These are phyloP conservation scores for Exophiala xenobiotica DNA, from an alignment of 2,329 filamentous ascomycete genomes.

Conservation along the genomic window DNA sequence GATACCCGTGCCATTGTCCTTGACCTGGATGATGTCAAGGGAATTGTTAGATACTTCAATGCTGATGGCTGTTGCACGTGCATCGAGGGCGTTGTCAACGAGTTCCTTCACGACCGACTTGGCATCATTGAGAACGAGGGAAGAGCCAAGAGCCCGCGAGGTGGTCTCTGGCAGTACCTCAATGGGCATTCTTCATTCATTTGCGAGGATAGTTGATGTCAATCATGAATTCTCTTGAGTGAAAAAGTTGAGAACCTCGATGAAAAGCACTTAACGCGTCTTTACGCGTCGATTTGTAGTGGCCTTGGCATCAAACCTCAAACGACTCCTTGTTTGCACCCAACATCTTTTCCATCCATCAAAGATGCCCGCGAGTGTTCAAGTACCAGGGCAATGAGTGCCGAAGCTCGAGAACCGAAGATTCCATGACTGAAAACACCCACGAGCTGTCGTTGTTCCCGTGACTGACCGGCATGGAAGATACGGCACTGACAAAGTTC, in stretches of 20 bases:
- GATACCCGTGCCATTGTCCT: constrained; percentile 65
- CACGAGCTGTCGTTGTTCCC: neutral
- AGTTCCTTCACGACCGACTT: constrained; percentile 63
- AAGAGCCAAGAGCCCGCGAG: constrained; percentile 55
- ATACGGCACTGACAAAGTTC: constrained; percentile 33
- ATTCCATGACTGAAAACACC: too few relatives aligned
- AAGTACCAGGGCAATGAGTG: too few relatives aligned
- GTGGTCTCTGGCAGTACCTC: constrained; percentile 42
- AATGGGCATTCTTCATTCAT: constrained; percentile 45
- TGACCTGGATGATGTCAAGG: constrained; percentile 62
- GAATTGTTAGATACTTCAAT: constrained; percentile 61
- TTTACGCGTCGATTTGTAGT: constrained; percentile 1
- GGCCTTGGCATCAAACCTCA: neutral
- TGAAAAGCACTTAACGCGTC: constrained; percentile 1
- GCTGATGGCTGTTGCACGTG: constrained; percentile 56
- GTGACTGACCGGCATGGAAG: constrained; percentile 13
- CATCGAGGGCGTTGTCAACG: constrained; percentile 67
- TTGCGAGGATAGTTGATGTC: neutral
- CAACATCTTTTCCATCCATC: too few relatives aligned
- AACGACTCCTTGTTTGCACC: too few relatives aligned
- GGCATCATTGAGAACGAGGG: constrained; percentile 57
- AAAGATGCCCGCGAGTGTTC: too few relatives aligned
- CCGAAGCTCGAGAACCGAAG: too few relatives aligned
- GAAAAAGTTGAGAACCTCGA: neutral
- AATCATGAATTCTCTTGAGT: neutral